These are phyloP conservation scores for Rhizophora apiculata DNA, from an alignment of 345 rosid genomes.

Conservation along the genomic window DNA sequence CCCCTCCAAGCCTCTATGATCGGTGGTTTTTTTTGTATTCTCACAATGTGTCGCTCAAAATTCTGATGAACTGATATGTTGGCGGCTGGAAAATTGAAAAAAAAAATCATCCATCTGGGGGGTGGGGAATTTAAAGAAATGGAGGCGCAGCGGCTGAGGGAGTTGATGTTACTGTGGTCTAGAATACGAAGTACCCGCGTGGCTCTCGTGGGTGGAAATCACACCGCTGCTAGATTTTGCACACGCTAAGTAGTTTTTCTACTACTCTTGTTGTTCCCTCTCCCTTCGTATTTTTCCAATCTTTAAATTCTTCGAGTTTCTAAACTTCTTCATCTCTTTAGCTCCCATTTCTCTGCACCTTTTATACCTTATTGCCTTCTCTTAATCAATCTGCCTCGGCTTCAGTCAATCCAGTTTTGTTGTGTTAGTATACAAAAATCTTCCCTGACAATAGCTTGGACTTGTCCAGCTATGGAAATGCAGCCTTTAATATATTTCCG, in stretches of 20 bases:
- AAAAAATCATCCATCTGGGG: neutral
- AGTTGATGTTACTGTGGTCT: conserved; percentile 55
- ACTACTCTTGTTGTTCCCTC: neutral
- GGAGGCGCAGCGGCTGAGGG: conserved; percentile 60
- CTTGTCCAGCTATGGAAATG: conserved; percentile 33
- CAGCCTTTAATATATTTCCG: conserved; percentile 33
- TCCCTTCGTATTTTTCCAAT: conserved; percentile 4
- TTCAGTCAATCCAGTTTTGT: too few species aligned
- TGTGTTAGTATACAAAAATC: neutral
- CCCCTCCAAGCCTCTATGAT: conserved; percentile 16
- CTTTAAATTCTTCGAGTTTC: too few species aligned
- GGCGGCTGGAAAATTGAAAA: too few species aligned
- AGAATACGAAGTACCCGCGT: conserved; percentile 42
- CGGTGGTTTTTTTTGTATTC: neutral
- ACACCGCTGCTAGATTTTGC: conserved; percentile 81
- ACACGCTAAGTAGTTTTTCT: conserved; percentile 48
- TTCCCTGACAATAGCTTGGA: neutral
- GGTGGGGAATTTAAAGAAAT: conserved; percentile 20
- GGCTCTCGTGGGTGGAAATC: conserved; percentile 84
- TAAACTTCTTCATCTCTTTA: too few species aligned
- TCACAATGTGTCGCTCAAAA: conserved; percentile 6
- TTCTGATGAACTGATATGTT: too few species aligned
- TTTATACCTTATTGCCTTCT: too few species aligned
- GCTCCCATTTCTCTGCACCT: too few species aligned
- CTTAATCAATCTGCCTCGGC: too few species aligned